Evolutionary conservation across 2,329 filamentous ascomycete species (phyloP).

Genomic region (Meredithiella fracta): DNA sequence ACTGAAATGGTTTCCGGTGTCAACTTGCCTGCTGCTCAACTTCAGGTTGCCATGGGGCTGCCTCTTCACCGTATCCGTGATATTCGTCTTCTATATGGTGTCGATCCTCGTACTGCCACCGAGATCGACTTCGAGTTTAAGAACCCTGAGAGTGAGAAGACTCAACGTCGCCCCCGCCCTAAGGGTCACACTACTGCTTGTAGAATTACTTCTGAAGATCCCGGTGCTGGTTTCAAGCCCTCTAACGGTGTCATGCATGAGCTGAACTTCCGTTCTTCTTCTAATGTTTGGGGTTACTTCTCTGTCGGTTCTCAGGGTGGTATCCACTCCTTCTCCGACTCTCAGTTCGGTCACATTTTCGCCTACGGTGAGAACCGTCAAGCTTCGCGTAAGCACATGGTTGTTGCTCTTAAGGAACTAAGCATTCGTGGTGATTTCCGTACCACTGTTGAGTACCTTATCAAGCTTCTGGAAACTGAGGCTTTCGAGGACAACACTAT

Average conservation of each 20-base stretch:
- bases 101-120: conserved; percentile 70
- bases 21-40: conserved; percentile 88
- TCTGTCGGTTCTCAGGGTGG: conserved; percentile 91
- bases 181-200: conserved; percentile 97
- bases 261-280: conserved; percentile 95
- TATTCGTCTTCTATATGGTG: conserved; percentile 89
- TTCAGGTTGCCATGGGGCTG: conserved; percentile 97
- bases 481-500: conserved; percentile 99
- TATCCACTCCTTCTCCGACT: conserved; percentile 98
- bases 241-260: conserved; percentile 98
- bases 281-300: conserved; percentile 99
- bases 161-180: conserved; percentile 75
- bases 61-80: conserved; percentile 90
- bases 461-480: conserved; percentile 95
- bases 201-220: conserved; percentile 97
- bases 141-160: conserved; percentile 63
- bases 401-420: conserved; percentile 92
- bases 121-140: conserved; percentile 96
- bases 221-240: conserved; percentile 97
- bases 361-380: conserved; percentile 96
- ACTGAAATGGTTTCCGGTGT: conserved; percentile 99
- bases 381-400: conserved; percentile 97
- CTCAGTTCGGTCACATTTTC: conserved; percentile 98
- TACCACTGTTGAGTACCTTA: conserved; percentile 95
- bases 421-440: conserved; percentile 99